Base-by-base conservation (phyloP, 495 filamentous ascomycete species). In the Physcia stellaris region DNA sequence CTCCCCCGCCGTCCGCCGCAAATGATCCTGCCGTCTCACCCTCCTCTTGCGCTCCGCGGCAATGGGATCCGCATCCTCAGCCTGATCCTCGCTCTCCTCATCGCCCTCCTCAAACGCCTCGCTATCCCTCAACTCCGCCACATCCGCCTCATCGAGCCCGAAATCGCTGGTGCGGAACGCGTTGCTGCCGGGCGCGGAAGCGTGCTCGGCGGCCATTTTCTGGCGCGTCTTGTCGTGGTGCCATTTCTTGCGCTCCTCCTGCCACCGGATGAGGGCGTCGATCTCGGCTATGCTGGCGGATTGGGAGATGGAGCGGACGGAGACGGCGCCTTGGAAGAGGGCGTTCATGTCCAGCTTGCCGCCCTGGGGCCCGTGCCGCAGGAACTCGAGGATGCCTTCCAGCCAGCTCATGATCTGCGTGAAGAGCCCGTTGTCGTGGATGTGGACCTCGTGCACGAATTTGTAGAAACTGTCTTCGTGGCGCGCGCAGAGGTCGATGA, bases 391-490 rank as follows among this genome's bases (percentile, higher is more conserved):
- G 39, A 98, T 95, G n/a, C 79, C 80, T 58, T 98, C 92, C 27
- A 95, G 74, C 92, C 92, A 96, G 6, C 77, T 73, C 90, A 98
- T 98, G 13, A 98, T 66, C 48, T 86, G 81, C 19, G 85, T 84
- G 54, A 98, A 98, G 3, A 98, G 73, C 4, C 90, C 90, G 48
- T 98, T 87, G 55, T 98, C 90, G 55, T 98, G 90, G n/a, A 82
- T 74, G 55, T 98, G 90, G 1, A 96, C 90, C 59, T 98, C 92
- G 52, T 98, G 90, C 2, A 98, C 77, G 53, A 98, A 98, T 53
- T 94, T 95, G 68, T 98, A 98, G 55, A 98, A 93, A 64, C 92
- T 87, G 53, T 84, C 75, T 60, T 98, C 80, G 55, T 98, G 90
- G 12, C 90, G 76, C 41, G 84, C 82, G 56, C 90, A 98, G 29